Base-by-base conservation (phyloP, 225 moss, liverwort and hornwort genomes). In the Bryum argenteum region DNA sequence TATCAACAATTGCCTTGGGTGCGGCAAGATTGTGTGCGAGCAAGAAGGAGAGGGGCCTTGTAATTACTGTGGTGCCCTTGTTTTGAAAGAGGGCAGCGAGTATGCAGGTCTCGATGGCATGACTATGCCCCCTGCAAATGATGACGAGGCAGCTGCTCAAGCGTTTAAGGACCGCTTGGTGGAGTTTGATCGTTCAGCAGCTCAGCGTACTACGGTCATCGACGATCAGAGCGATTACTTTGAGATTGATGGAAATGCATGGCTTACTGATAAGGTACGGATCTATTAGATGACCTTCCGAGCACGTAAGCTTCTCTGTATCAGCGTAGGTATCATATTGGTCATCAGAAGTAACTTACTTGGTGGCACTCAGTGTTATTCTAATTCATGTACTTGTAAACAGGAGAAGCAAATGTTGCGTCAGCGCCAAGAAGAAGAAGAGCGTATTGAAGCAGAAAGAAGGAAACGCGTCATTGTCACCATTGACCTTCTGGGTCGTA, bases 41-140 rank as follows among this genome's bases (percentile, higher is more conserved):
- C 97, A 94, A 79, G 96, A 97, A 90, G 94, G 94, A 66, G 97
- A 98, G 73, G 97, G 97, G 16, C 94, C 94, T 11, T 98, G 97
- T 53, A 86, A 83, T 45, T 98, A 75, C 23, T 98, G 92, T 87
- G 97, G 91, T 26, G 88, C 78, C 50, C 71, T 94, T 58, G 92
- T 98, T 51, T 80, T 98, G 76, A 87, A 77, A 81, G 94, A 98
- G 72, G 97, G 89, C 63, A 98, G 94, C 84, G 90, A 94, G 55
- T 98, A 94, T 79, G 94, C 88, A 9, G 94, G 97, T 54, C 85
- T 98, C 45, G 97, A 91, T 85, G 92, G 90, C 66, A 51, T 84
- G 61, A 81, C 71, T 69, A 74, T 90, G 37, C 91, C 90, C 55
- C 80, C 87, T 19, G 79, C 81, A 41, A 84, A 85, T 72, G 91